Evolutionary conservation across 2,329 filamentous ascomycete species (phyloP), one percentile per base, ranked within the genome.

Genomic region (Waltergamsia citrina): DNA sequence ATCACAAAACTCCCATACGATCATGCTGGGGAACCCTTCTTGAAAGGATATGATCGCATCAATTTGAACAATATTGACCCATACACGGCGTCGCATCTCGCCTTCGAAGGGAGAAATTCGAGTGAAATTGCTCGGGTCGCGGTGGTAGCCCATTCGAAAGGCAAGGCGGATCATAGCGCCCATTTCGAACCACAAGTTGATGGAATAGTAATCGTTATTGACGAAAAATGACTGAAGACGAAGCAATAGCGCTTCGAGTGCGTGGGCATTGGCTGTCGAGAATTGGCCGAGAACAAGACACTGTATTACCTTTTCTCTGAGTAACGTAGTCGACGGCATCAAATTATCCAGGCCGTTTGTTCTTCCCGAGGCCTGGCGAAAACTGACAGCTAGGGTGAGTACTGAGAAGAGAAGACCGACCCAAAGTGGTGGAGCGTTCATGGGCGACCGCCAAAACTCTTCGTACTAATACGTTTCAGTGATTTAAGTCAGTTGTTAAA

Each of bases 81-180:
- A 70, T 1, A 55, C 49, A 4, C 65, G 53, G 3, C 66, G 59
- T n/a, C 66, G 59, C 50, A 69, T 62, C 45, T 70, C 66, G 4
- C 53, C 57, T 18, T 66, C 58, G 26, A 68, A 69, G 0, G 59
- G 52, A 2, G 66, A 60, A 21, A 75, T 62, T 26, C 61, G 61
- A 2, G 67, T 59, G 39, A 74, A 51, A 42, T 66, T 62, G 42
- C 55, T 62, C 2, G 71, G 63, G 43, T 77, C 72, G 17, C 72
- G 66, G 43, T 76, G 72, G 11, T 74, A 54, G 7, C 72, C 72
- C 67, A 74, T 72, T 7, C 71, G 70, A 33, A 77, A 53, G 56
- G 73, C 69, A 3, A 75, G 51, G 6, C 71, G 67, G 27, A 75
- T 56, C 17, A 62, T 54, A 8, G 69, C 60, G 5, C 63, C 63